Percentiles rank a stretch among this genome's conserved stretches.
Conservation (phyloP, 345 rosid species). For the Gossypium bickii region DNA sequence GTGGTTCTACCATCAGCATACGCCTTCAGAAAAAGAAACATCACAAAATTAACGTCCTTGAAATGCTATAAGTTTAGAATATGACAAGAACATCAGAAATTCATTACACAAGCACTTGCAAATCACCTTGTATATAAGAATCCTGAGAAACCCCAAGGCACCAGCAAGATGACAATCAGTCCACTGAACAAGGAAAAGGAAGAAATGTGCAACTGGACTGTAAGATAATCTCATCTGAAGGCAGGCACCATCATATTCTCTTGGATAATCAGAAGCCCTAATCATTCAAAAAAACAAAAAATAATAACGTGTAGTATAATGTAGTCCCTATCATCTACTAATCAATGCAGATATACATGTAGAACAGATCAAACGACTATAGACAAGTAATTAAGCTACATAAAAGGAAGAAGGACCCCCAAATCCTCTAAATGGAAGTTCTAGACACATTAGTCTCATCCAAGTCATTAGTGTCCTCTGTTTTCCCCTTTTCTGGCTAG, state of each 20-base stretch:
- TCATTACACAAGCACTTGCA: background rate
- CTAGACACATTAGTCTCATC: background rate
- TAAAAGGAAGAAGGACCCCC: background rate
- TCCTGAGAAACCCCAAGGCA: conserved; percentile 80
- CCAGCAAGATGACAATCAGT: conserved; percentile 88
- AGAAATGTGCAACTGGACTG: conserved; percentile 81
- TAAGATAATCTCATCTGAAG: conserved; percentile 94
- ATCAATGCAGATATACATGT: background rate
- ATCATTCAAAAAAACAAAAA: conserved; percentile 5
- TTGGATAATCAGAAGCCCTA: conserved; percentile 92
- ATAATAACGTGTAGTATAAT: background rate
- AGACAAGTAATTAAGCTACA: too few relatives aligned
- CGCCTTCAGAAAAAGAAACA: conserved; percentile 41
- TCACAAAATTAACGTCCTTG: conserved; percentile 7
- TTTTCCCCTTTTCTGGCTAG: background rate
- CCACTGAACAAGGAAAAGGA: conserved; percentile 95
- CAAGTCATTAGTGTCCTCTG: background rate
- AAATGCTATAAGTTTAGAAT: background rate
- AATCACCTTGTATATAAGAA: conserved; percentile 78
- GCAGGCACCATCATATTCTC: conserved; percentile 78
- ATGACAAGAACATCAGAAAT: background rate
- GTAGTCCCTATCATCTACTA: background rate
- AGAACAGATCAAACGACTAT: background rate
- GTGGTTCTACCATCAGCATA: conserved; percentile 89
- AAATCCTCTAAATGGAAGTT: background rate